Conservation (phyloP, 108 stramenopile genomes). For the Nitzschia sp. region DNA sequence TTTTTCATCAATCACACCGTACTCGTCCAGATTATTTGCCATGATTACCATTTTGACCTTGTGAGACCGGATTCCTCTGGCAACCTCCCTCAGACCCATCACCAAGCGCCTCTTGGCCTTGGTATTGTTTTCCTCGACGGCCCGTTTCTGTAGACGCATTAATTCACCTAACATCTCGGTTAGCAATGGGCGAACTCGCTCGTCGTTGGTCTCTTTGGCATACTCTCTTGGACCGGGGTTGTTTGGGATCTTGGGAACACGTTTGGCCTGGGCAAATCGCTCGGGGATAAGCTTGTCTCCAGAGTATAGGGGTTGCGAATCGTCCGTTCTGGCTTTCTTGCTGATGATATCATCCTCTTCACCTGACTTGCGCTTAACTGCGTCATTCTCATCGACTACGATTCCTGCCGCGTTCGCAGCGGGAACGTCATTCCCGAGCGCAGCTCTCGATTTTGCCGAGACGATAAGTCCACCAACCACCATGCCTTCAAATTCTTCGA, state of each 20-base stretch:
- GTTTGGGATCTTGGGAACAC: conserved; percentile 83
- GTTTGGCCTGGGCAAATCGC: conserved; percentile 75
- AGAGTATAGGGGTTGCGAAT: conserved; percentile 49
- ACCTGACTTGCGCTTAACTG: conserved; percentile 12
- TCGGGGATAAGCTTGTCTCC: conserved; percentile 84
- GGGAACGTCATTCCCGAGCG: not conserved
- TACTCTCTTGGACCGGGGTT: conserved; percentile 57
- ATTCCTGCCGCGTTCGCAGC: not conserved
- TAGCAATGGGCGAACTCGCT: conserved; percentile 60
- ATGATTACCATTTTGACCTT: conserved; percentile 90
- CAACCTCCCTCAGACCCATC: conserved; percentile 91
- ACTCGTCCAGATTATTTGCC: conserved; percentile 92
- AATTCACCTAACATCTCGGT: conserved; percentile 84
- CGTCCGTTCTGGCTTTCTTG: conserved; percentile 25
- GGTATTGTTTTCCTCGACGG: conserved; percentile 74
- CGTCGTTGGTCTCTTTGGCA: conserved; percentile 55
- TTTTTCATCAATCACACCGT: conserved; percentile 83
- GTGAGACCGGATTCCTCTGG: conserved; percentile 82
- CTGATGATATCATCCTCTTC: not conserved
- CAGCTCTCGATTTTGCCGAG: conserved; percentile 22
- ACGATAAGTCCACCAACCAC: conserved; percentile 63
- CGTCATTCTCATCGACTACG: conserved; percentile 1
- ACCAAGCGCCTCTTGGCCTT: conserved; percentile 81
- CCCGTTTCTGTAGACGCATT: conserved; percentile 81
- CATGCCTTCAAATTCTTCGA: conserved; percentile 58